Evolutionary conservation across 805 yeast genomes (phyloP).

Genomic region (Wickerhamiella shivajii): DNA sequence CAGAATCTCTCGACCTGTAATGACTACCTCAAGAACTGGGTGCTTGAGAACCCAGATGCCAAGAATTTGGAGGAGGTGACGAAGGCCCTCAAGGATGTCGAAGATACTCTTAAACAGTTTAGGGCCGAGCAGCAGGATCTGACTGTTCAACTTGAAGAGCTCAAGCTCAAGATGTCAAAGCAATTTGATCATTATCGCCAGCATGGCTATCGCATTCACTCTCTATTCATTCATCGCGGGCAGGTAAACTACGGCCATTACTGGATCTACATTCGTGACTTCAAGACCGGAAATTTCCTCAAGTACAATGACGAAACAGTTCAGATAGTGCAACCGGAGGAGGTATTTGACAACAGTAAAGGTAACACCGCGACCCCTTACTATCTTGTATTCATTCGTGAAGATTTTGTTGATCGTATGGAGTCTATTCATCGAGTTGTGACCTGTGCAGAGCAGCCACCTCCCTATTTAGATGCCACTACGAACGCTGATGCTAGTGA

Average conservation of each 20-base stretch:
- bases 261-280: constrained; percentile 86
- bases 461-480: no score
- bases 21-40: constrained; percentile 4
- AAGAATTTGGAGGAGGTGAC: constrained; percentile 23
- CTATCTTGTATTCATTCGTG: constrained; percentile 68
- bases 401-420: constrained; percentile 37
- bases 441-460: no score
- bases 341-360: constrained; percentile 22
- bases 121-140: constrained; percentile 30
- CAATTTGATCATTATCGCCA: constrained; percentile 50
- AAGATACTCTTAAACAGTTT: constrained; percentile 32
- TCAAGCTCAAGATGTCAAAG: no score
- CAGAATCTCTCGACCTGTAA: constrained; percentile 35
- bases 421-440: constrained; percentile 44
- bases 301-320: constrained; percentile 94
- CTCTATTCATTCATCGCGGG: constrained; percentile 89
- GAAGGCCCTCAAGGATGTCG: constrained; percentile 31
- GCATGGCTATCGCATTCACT: constrained; percentile 71
- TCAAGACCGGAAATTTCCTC: constrained; percentile 50
- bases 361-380: constrained; percentile 89
- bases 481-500: no score
- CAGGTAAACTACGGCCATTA: constrained; percentile 95
- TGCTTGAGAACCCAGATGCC: constrained; percentile 16
- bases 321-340: constrained; percentile 55
- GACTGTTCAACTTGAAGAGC: constrained; percentile 35